phyloP scores from a whole-genome alignment of 768 basidiomycete genomes.

The Polyporus arcularius region DNA sequence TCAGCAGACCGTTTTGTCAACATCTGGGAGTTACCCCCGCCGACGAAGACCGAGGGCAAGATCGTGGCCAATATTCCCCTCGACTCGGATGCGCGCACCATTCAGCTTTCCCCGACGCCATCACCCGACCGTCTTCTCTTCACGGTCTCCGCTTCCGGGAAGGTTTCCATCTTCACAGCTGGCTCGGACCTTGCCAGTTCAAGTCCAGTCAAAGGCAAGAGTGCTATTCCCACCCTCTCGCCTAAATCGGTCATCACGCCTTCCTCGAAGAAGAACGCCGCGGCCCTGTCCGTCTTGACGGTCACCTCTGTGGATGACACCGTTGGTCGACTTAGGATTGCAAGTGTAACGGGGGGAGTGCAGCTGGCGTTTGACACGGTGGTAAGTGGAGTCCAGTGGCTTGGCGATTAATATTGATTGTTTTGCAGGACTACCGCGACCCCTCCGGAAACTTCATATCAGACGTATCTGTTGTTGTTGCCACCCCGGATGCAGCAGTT shows the following conservation, averaged over 20 bases:
- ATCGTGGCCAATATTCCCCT: conserved; percentile 62
- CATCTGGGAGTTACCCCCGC: conserved; percentile 56
- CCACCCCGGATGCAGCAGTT: conserved; percentile 40
- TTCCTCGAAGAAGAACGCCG: conserved; percentile 40
- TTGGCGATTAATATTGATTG: not conserved
- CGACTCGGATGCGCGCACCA: conserved; percentile 60
- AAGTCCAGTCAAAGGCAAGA: conserved; percentile 41
- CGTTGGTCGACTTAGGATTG: conserved; percentile 50
- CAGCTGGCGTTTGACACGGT: conserved; percentile 60
- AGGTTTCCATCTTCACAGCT: conserved; percentile 57
- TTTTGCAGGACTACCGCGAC: conserved; percentile 55
- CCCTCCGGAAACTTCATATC: conserved; percentile 53
- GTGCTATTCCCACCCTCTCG: conserved; percentile 50
- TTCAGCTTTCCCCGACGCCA: conserved; percentile 31
- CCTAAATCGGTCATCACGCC: conserved; percentile 52
- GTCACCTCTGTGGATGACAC: conserved; percentile 46
- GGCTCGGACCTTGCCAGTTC: conserved; percentile 45
- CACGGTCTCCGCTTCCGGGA: conserved; percentile 60
- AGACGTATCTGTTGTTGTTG: conserved; percentile 35
- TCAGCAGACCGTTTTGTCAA: conserved; percentile 64
- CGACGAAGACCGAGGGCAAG: conserved; percentile 45
- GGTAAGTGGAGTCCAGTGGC: conserved; percentile 40
- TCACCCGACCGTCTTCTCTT: conserved; percentile 43
- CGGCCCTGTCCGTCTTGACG: conserved; percentile 43
- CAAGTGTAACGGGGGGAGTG: conserved; percentile 54